These are phyloP conservation scores for Silybum marianum DNA, from an alignment of 129 eudicot genomes.

Conservation along the genomic window DNA sequence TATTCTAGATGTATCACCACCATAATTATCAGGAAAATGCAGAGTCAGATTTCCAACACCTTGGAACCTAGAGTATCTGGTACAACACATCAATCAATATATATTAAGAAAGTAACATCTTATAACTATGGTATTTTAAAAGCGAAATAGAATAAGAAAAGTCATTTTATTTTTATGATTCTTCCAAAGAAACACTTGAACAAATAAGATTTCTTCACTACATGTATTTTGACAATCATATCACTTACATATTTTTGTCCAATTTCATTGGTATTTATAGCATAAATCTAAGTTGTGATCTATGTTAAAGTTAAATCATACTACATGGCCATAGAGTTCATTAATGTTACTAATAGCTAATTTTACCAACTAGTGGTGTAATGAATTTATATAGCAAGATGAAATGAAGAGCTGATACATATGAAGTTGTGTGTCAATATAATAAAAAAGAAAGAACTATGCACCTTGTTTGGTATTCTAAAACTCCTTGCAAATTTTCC, in stretches of 20 bases:
- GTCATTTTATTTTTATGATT: not conserved
- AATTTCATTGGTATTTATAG: not conserved
- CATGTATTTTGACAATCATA: conserved; percentile 14
- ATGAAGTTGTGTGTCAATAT: not conserved
- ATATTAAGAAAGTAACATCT: conserved; percentile 4
- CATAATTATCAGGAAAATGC: conserved; percentile 96
- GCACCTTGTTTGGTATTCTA: conserved; percentile 97
- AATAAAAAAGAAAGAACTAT: not conserved
- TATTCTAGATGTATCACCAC: conserved; percentile 86
- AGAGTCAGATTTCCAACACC: conserved; percentile 90
- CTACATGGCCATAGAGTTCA: not conserved
- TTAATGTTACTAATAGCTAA: not conserved
- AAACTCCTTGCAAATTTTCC: conserved; percentile 85
- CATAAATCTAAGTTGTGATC: not conserved
- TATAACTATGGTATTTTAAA: conserved; percentile 14
- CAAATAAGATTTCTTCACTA: conserved; percentile 2
- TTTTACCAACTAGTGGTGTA: not conserved
- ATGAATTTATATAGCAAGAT: not conserved
- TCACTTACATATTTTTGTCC: not conserved
- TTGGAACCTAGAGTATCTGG: conserved; percentile 93
- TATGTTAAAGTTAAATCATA: not conserved
- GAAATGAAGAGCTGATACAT: not conserved
- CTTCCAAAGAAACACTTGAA: not conserved
- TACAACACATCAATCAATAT: conserved; percentile 16
- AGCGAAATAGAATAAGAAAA: not conserved